These are phyloP conservation scores for Pestalotiopsis sp. DNA, from an alignment of 2,329 filamentous ascomycete genomes.

Conservation along the genomic window DNA sequence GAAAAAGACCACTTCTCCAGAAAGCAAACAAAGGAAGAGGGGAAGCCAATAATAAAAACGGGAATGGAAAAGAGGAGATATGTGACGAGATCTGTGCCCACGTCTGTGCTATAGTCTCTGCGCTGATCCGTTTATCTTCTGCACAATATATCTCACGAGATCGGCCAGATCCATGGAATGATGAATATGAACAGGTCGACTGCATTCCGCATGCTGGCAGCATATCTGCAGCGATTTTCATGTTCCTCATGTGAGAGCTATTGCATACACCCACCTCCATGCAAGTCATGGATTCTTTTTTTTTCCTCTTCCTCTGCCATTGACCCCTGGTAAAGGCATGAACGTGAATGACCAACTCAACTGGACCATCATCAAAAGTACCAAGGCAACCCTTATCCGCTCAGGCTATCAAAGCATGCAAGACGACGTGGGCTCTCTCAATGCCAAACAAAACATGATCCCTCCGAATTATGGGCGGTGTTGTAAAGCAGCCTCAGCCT, in stretches of 20 bases:
- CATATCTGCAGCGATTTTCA: background rate
- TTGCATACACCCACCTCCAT: background rate
- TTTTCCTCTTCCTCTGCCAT: background rate
- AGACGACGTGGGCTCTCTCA: background rate
- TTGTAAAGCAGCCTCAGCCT: background rate
- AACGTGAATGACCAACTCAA: background rate
- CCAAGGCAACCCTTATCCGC: background rate
- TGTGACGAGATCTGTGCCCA: background rate
- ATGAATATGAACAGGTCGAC: background rate
- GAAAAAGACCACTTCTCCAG: background rate
- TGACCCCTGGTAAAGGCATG: background rate
- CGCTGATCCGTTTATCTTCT: background rate
- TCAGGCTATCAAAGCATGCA: background rate
- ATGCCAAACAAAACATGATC: background rate
- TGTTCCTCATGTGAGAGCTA: background rate
- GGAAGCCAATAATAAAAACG: background rate
- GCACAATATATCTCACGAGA: background rate
- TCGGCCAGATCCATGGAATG: background rate
- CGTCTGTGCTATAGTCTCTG: background rate
- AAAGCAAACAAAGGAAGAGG: background rate
- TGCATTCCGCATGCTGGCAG: background rate
- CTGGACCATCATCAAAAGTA: background rate
- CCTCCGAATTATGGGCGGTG: background rate
- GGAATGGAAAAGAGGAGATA: background rate
- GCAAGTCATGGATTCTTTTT: background rate